Evolutionary conservation across 148 eudicot genomes (phyloP).

Genomic region (Arbutus unedo): DNA sequence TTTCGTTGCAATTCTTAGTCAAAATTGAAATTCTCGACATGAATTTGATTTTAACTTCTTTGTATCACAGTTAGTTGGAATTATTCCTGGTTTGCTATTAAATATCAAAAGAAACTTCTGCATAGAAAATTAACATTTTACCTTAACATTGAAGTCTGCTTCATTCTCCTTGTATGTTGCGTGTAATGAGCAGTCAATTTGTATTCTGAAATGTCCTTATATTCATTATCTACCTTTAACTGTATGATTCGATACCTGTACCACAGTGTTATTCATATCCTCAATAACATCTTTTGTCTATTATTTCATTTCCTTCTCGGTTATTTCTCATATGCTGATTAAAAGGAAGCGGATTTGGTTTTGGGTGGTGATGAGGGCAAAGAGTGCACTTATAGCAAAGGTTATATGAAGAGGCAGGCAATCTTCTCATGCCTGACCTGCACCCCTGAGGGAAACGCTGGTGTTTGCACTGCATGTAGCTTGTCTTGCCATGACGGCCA

Average conservation of each 20-base stretch:
- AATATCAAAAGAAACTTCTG: background rate
- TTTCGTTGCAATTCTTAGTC: background rate
- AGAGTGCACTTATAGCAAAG: slow-evolving; percentile 83
- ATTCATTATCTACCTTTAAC: background rate
- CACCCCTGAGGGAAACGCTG: slow-evolving; percentile 97
- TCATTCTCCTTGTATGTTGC: background rate
- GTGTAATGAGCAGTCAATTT: background rate
- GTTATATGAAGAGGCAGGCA: slow-evolving; percentile 96
- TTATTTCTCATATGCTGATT: background rate
- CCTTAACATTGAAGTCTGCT: background rate
- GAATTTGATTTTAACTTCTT: no score
- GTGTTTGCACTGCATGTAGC: slow-evolving; percentile 90
- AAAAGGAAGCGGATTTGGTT: slow-evolving; percentile 91
- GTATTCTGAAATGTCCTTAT: background rate
- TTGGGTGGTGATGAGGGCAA: slow-evolving; percentile 97
- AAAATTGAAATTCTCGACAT: background rate
- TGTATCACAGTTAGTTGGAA: background rate
- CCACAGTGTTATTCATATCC: background rate
- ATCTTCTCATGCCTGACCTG: slow-evolving; percentile 97
- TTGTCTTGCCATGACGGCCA: slow-evolving; percentile 95
- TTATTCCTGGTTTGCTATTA: background rate
- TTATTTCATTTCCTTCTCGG: background rate
- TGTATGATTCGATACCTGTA: background rate
- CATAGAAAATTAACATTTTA: background rate
- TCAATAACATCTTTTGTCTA: background rate